phyloP scores from a whole-genome alignment of 805 yeast genomes.

The Yarrowia yakushimensis region DNA sequence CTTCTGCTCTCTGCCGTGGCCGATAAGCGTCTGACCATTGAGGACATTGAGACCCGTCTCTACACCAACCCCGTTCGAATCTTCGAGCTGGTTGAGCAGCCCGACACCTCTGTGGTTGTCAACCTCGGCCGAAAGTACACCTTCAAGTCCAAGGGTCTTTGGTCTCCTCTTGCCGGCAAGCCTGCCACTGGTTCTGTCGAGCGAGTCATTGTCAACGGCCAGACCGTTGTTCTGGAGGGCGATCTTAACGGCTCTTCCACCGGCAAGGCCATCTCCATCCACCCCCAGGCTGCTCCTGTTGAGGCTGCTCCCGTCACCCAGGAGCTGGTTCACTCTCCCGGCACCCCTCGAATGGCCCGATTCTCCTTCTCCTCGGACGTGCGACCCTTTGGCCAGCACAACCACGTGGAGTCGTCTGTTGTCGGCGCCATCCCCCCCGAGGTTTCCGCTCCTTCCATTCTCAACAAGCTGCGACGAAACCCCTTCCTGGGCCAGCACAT shows the following conservation, averaged over 20 bases:
- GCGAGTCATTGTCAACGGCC: slow-evolving; percentile 74
- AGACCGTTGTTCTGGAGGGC: slow-evolving; percentile 84
- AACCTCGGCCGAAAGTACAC: slow-evolving; percentile 69
- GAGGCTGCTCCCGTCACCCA: neutral
- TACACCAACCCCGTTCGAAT: slow-evolving; percentile 79
- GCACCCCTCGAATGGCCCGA: slow-evolving; percentile 33
- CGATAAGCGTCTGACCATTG: slow-evolving; percentile 65
- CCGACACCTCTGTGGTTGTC: slow-evolving; percentile 70
- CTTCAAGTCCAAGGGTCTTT: slow-evolving; percentile 37
- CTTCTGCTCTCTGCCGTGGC: slow-evolving; percentile 75
- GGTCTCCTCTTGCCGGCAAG: slow-evolving; percentile 55
- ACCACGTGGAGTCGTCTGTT: slow-evolving; percentile 24
- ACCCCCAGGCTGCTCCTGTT: slow-evolving; percentile 34
- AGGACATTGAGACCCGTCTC: slow-evolving; percentile 67
- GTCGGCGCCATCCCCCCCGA: slow-evolving; percentile 34
- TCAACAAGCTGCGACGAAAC: slow-evolving; percentile 78
- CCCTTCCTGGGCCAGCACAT: slow-evolving; percentile 88
- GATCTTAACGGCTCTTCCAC: slow-evolving; percentile 58
- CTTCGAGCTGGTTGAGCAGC: slow-evolving; percentile 76
- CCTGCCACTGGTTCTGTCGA: slow-evolving; percentile 78
- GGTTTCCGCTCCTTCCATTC: slow-evolving; percentile 57
- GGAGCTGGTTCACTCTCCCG: slow-evolving; percentile 26
- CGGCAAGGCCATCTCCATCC: slow-evolving; percentile 53
- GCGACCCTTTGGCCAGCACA: slow-evolving; percentile 37
- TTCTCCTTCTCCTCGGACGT: slow-evolving; percentile 33